Percentiles rank a stretch among this genome's conserved stretches.
Evolutionary conservation across 257 asterid genomes (phyloP).

Genomic region (Solanum sparsipilum): DNA sequence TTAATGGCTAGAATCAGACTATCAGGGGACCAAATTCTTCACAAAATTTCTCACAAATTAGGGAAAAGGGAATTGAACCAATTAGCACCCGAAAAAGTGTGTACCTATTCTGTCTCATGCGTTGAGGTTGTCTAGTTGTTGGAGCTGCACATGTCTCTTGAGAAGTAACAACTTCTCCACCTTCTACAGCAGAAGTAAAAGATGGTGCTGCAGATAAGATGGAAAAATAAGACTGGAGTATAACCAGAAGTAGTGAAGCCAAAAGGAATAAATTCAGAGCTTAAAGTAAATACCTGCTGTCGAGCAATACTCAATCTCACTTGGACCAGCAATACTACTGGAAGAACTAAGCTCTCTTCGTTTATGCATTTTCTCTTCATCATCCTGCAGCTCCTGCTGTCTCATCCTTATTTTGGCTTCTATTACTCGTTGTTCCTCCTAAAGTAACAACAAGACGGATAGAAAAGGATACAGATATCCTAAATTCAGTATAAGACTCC

Average conservation of each 20-base stretch:
- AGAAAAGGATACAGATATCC: neutral
- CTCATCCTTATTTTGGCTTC: conserved; percentile 99
- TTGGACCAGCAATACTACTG: conserved; percentile 39
- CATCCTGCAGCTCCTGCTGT: conserved; percentile 87
- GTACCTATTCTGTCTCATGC: conserved; percentile 71
- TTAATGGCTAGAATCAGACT: neutral
- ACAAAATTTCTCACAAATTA: neutral
- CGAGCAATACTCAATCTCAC: conserved; percentile 49
- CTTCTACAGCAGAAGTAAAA: conserved; percentile 49
- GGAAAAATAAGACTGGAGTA: neutral
- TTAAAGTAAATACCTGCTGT: conserved; percentile 43
- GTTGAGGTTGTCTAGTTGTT: conserved; percentile 28
- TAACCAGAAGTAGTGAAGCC: conserved; percentile 1
- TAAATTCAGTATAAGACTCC: neutral
- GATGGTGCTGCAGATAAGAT: conserved; percentile 38
- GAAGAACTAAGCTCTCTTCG: conserved; percentile 55
- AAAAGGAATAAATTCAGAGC: neutral
- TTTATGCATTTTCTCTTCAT: conserved; percentile 59
- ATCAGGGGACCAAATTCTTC: neutral
- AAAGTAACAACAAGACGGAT: neutral
- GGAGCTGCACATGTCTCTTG: conserved; percentile 36
- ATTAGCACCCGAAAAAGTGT: neutral
- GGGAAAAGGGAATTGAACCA: neutral
- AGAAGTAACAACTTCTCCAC: conserved; percentile 44
- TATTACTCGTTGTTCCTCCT: conserved; percentile 97